These are phyloP conservation scores for Hemisphaericaspora lyxosophila DNA, from an alignment of 1,139 yeast genomes.

Conservation along the genomic window DNA sequence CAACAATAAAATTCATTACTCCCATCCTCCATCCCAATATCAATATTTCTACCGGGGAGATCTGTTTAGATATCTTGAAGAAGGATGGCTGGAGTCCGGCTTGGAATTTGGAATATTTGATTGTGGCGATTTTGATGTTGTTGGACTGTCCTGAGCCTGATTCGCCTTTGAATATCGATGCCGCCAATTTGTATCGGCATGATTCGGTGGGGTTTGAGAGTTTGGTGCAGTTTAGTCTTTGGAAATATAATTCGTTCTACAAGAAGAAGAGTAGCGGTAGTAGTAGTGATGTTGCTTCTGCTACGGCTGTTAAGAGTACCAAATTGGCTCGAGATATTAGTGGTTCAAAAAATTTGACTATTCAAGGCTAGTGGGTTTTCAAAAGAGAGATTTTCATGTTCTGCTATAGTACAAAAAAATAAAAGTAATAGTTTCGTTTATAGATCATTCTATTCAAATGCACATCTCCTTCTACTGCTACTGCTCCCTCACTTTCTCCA, in stretches of 20 bases:
- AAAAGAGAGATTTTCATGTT: background rate
- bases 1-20: slow-evolving; percentile 52
- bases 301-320: slow-evolving; percentile 7
- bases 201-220: slow-evolving; percentile 59
- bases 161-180: slow-evolving; percentile 81
- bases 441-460: too few relatives aligned
- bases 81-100: slow-evolving; percentile 80
- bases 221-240: slow-evolving; percentile 61
- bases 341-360: slow-evolving; percentile 8
- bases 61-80: slow-evolving; percentile 78
- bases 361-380: too few relatives aligned
- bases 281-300: slow-evolving; percentile 8
- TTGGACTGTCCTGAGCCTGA: slow-evolving; percentile 80
- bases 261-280: background rate
- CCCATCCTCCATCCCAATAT: slow-evolving; percentile 78
- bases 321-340: slow-evolving; percentile 10
- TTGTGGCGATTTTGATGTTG: slow-evolving; percentile 68
- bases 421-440: too few relatives aligned
- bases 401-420: background rate
- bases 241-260: slow-evolving; percentile 24
- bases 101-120: slow-evolving; percentile 73
- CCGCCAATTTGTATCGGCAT: slow-evolving; percentile 69
- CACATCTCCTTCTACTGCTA: too few relatives aligned
- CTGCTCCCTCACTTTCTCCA: background rate
- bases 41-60: slow-evolving; percentile 67